These are phyloP conservation scores for Gaeumannomyces sp. DNA, from an alignment of 2,329 filamentous ascomycete species.

Conservation along the genomic window DNA sequence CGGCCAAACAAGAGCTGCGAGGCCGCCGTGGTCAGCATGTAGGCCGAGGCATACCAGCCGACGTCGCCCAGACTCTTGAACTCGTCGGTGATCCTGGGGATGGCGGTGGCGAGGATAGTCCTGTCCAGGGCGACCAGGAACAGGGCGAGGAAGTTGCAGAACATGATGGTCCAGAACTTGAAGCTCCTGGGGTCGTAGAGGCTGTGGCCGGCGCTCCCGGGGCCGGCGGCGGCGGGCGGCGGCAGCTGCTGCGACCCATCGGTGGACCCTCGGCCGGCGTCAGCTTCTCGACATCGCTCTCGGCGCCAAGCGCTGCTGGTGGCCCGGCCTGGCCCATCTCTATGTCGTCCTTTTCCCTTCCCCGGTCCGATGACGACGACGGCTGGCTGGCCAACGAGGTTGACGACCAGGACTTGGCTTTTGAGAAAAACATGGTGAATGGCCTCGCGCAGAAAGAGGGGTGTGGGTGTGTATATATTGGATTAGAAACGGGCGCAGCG, in stretches of 20 bases:
- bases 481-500: too few relatives aligned
- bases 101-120: constrained; percentile 50
- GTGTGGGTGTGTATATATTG: not conserved
- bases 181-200: constrained; percentile 46
- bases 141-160: constrained; percentile 48
- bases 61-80: constrained; percentile 54
- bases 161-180: constrained; percentile 49
- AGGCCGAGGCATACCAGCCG: constrained; percentile 58
- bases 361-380: not conserved
- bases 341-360: constrained; percentile 9
- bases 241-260: constrained; percentile 13
- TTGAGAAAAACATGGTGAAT: not conserved
- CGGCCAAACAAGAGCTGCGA: constrained; percentile 48
- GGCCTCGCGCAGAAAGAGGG: not conserved
- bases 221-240: constrained; percentile 12
- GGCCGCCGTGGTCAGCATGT: constrained; percentile 54
- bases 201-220: constrained; percentile 18
- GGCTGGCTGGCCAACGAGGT: not conserved
- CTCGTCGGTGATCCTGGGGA: constrained; percentile 49
- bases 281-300: constrained; percentile 21
- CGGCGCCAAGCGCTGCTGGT: not conserved
- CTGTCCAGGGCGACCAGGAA: constrained; percentile 53
- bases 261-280: constrained; percentile 6
- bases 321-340: constrained; percentile 11
- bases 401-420: not conserved